phyloP scores from a whole-genome alignment of 1,284 basidiomycete genomes.

The Malassezia equina region DNA sequence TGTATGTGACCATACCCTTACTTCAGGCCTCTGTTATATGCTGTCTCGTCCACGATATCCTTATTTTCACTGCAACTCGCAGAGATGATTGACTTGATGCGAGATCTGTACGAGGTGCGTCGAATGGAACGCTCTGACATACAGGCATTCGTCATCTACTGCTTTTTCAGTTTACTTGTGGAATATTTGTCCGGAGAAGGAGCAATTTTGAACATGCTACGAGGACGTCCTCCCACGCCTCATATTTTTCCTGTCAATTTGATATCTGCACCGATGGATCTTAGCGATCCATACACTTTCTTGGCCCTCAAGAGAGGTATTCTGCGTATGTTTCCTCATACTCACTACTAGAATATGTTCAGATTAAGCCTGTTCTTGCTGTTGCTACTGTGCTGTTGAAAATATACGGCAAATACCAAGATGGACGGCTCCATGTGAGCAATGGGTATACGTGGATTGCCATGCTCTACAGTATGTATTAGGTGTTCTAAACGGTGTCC shows the following conservation, averaged over 20 bases:
- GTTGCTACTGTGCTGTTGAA: slow-evolving; percentile 76
- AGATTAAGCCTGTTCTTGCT: slow-evolving; percentile 85
- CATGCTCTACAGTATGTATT: slow-evolving; percentile 56
- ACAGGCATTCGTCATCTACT: slow-evolving; percentile 92
- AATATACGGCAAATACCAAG: slow-evolving; percentile 72
- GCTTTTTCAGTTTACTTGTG: slow-evolving; percentile 49
- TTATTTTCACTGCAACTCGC: slow-evolving; percentile 88
- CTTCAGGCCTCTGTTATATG: slow-evolving; percentile 68
- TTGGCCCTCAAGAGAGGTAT: slow-evolving; percentile 88
- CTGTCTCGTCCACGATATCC: slow-evolving; percentile 78
- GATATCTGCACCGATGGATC: slow-evolving; percentile 36
- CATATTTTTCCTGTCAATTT: slow-evolving; percentile 70
- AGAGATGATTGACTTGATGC: slow-evolving; percentile 86
- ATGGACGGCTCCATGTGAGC: slow-evolving; percentile 68
- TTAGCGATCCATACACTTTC: slow-evolving; percentile 63
- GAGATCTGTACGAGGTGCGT: slow-evolving; percentile 78
- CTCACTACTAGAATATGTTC: slow-evolving; percentile 66
- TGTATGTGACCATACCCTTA: slow-evolving; percentile 50
- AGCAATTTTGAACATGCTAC: slow-evolving; percentile 76
- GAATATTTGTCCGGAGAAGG: slow-evolving; percentile 83
- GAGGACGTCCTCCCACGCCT: slow-evolving; percentile 74
- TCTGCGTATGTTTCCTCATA: slow-evolving; percentile 60
- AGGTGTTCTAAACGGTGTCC: not conserved
- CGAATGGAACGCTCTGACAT: not conserved
- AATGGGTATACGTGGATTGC: slow-evolving; percentile 63